phyloP scores from a whole-genome alignment of 2,329 filamentous ascomycete species.

The Colletotrichum eleusines region DNA sequence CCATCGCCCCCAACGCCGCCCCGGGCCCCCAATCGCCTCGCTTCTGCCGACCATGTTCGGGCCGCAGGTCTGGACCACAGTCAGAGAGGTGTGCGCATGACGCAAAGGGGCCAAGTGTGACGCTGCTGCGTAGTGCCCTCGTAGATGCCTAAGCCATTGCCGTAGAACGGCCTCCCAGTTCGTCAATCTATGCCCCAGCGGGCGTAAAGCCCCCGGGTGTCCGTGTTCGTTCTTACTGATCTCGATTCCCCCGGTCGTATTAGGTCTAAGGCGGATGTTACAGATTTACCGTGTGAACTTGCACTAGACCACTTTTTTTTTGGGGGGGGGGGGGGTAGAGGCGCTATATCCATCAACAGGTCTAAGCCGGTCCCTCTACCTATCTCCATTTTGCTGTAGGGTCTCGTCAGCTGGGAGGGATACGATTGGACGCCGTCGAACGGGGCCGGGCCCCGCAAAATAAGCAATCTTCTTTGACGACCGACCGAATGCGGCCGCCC shows the following conservation, averaged over 20 bases:
- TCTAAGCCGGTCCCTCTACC: neutral
- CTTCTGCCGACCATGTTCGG: too few species aligned
- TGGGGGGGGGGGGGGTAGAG: too few species aligned
- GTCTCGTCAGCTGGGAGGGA: neutral
- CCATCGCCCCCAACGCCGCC: too few species aligned
- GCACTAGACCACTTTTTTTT: too few species aligned
- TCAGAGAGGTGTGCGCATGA: neutral
- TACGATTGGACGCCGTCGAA: neutral
- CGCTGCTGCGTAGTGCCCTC: too few species aligned
- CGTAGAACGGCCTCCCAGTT: neutral
- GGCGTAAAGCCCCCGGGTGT: too few species aligned
- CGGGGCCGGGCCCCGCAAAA: neutral
- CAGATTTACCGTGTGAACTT: too few species aligned
- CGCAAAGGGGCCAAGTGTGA: neutral
- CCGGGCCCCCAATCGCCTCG: too few species aligned
- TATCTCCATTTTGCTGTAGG: too few species aligned
- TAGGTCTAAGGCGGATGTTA: too few species aligned
- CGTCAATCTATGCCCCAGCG: neutral
- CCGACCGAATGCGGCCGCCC: slow-evolving; percentile 6
- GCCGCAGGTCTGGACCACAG: slow-evolving; percentile 3
- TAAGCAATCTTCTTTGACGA: slow-evolving; percentile 5
- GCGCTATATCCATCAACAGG: too few species aligned
- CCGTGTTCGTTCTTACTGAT: neutral
- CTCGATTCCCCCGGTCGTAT: too few species aligned
- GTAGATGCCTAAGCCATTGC: neutral